These are phyloP conservation scores for Macrolepiota dolichaula DNA, from an alignment of 768 basidiomycete genomes.

Conservation along the genomic window DNA sequence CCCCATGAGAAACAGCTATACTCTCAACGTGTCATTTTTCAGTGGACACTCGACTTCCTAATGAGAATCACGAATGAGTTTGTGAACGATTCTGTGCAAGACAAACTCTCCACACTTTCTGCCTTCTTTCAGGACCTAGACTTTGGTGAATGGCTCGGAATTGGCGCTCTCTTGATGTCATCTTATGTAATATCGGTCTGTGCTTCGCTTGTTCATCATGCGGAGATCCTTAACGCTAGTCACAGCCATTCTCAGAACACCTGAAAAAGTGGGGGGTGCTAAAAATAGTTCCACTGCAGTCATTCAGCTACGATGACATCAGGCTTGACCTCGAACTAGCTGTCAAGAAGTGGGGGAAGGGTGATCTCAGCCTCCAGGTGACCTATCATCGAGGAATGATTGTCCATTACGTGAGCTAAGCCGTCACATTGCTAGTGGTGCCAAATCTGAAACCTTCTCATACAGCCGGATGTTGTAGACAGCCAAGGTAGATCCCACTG, in stretches of 20 bases:
- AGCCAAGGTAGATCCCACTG: not conserved
- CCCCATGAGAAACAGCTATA: not conserved
- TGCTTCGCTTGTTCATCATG: not conserved
- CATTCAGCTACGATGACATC: not conserved
- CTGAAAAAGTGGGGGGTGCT: not conserved
- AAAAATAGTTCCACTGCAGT: not conserved
- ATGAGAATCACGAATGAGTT: not conserved
- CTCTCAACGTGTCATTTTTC: not conserved
- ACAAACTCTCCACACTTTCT: not conserved
- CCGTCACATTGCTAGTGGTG: not conserved
- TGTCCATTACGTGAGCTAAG: not conserved
- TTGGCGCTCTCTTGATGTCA: not conserved
- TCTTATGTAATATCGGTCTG: not conserved
- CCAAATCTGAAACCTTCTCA: not conserved
- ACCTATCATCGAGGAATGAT: not conserved
- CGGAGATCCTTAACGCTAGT: not conserved
- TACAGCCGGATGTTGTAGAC: not conserved
- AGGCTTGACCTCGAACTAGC: not conserved
- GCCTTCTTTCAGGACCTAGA: not conserved
- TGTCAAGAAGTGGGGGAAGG: not conserved
- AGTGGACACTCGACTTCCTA: not conserved
- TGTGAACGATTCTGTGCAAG: not conserved
- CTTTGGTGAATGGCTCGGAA: not conserved
- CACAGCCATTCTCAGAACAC: not conserved
- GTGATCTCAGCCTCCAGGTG: not conserved